Percentiles rank a stretch among this genome's conserved stretches.
phyloP scores from a whole-genome alignment of 2,329 filamentous ascomycete species.

The Orbilia javanica region DNA sequence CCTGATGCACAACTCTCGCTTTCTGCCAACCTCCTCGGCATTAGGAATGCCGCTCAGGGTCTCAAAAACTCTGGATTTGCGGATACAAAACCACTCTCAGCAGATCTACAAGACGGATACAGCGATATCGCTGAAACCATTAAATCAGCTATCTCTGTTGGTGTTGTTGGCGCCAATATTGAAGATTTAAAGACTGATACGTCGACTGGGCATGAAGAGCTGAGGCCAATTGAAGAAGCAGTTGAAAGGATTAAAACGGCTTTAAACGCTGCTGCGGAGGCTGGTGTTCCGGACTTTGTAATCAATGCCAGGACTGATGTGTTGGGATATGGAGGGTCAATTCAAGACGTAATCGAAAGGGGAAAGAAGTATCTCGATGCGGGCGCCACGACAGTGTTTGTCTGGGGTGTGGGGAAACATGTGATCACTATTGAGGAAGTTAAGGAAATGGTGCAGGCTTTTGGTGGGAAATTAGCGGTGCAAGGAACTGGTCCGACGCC shows the following conservation, averaged over 20 bases:
- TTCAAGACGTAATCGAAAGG: slow-evolving; percentile 67
- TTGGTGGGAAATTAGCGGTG: slow-evolving; percentile 68
- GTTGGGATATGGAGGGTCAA: slow-evolving; percentile 64
- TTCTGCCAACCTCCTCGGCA: slow-evolving; percentile 69
- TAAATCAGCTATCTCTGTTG: slow-evolving; percentile 67
- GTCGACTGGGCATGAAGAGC: slow-evolving; percentile 62
- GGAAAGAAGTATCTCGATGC: slow-evolving; percentile 72
- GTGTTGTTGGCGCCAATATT: slow-evolving; percentile 72
- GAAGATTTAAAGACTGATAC: slow-evolving; percentile 69
- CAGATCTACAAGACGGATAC: slow-evolving; percentile 75
- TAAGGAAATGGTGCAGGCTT: slow-evolving; percentile 67
- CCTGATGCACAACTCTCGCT: slow-evolving; percentile 69
- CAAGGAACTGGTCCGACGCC: slow-evolving; percentile 63
- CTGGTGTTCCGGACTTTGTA: slow-evolving; percentile 71
- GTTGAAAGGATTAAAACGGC: slow-evolving; percentile 67
- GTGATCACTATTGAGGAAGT: slow-evolving; percentile 68
- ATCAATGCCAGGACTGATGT: slow-evolving; percentile 73
- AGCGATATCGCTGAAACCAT: slow-evolving; percentile 68
- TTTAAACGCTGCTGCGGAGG: slow-evolving; percentile 66
- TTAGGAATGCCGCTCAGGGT: slow-evolving; percentile 66
- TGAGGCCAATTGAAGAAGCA: slow-evolving; percentile 68
- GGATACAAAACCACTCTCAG: slow-evolving; percentile 67
- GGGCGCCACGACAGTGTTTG: slow-evolving; percentile 73
- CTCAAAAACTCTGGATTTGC: slow-evolving; percentile 60
- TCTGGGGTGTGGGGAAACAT: slow-evolving; percentile 70